A percentile compares a stretch with the other conserved stretches of the same genome.
phyloP scores from a whole-genome alignment of 257 asterid species.

The Penstemon barbatus region DNA sequence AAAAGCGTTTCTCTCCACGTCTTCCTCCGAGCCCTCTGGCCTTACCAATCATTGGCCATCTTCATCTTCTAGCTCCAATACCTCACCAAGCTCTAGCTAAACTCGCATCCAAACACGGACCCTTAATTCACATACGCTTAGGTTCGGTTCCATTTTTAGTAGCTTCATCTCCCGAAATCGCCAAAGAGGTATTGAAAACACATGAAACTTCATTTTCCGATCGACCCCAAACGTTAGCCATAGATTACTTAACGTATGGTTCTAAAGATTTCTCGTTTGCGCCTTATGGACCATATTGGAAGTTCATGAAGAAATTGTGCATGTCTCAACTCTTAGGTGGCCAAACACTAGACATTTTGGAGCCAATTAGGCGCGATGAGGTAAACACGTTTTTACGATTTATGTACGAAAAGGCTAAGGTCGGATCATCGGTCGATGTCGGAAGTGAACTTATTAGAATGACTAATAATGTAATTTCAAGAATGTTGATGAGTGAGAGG shows the following conservation, averaged over 20 bases:
- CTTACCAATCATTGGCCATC: constrained; percentile 71
- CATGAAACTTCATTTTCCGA: constrained; percentile 51
- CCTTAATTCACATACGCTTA: constrained; percentile 51
- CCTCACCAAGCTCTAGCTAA: constrained; percentile 78
- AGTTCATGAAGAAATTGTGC: constrained; percentile 77
- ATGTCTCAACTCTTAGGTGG: constrained; percentile 77
- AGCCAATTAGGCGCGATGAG: constrained; percentile 57
- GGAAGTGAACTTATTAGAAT: constrained; percentile 57
- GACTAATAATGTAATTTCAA: constrained; percentile 57
- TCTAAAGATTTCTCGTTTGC: constrained; percentile 74
- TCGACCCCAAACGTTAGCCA: constrained; percentile 52
- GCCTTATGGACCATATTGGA: constrained; percentile 70
- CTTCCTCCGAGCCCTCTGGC: constrained; percentile 67
- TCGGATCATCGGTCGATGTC: constrained; percentile 43
- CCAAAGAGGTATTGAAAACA: constrained; percentile 63
- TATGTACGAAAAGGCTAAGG: constrained; percentile 32
- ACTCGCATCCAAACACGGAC: constrained; percentile 53
- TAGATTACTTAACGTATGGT: constrained; percentile 62
- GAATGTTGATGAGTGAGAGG: constrained; percentile 64
- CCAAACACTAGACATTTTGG: constrained; percentile 50
- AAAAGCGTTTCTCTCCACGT: constrained; percentile 10
- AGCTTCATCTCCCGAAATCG: constrained; percentile 64
- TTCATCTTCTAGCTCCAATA: constrained; percentile 69
- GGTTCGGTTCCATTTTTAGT: constrained; percentile 68
- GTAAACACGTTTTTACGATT: constrained; percentile 30